phyloP scores from a whole-genome alignment of 2,329 filamentous ascomycete genomes.

The Neonectria neomacrospora region DNA sequence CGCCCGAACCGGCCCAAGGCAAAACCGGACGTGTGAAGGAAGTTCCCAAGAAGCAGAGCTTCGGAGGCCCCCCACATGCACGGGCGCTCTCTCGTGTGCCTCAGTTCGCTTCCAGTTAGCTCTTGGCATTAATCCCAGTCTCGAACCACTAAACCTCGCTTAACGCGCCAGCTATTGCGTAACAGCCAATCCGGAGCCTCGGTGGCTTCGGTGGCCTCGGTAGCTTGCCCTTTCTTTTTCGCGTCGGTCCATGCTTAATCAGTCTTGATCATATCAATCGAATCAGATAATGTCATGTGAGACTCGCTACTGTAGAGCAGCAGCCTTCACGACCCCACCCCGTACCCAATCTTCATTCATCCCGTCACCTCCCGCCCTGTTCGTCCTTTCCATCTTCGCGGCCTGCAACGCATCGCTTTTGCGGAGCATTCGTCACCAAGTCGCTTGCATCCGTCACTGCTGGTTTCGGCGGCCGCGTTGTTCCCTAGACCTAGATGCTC shows the following conservation, averaged over 20 bases:
- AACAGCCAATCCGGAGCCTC: conserved; percentile 5
- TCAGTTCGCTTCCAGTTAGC: conserved; percentile 4
- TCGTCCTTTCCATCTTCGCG: conserved; percentile 14
- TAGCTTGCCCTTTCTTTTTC: background rate
- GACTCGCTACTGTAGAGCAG: background rate
- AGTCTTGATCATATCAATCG: conserved; percentile 17
- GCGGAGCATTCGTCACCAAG: background rate
- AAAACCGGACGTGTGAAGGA: background rate
- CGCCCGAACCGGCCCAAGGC: background rate
- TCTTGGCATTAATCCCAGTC: conserved; percentile 6
- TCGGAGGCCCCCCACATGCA: conserved; percentile 1
- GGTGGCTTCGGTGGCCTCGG: conserved; percentile 1
- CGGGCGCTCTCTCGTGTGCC: background rate
- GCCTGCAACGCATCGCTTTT: conserved; percentile 4
- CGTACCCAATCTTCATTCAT: background rate
- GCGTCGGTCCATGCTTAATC: background rate
- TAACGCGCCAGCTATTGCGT: conserved; percentile 18
- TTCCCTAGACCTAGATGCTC: background rate
- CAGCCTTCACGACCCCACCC: background rate
- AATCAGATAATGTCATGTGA: conserved; percentile 41
- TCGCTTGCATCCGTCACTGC: background rate
- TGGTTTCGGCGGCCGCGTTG: background rate
- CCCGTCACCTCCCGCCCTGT: conserved; percentile 17
- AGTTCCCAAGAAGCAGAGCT: background rate
- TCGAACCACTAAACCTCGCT: conserved; percentile 14